Conservation (phyloP, 192 early-diverging fungal species). For the Dissophora ornata region DNA sequence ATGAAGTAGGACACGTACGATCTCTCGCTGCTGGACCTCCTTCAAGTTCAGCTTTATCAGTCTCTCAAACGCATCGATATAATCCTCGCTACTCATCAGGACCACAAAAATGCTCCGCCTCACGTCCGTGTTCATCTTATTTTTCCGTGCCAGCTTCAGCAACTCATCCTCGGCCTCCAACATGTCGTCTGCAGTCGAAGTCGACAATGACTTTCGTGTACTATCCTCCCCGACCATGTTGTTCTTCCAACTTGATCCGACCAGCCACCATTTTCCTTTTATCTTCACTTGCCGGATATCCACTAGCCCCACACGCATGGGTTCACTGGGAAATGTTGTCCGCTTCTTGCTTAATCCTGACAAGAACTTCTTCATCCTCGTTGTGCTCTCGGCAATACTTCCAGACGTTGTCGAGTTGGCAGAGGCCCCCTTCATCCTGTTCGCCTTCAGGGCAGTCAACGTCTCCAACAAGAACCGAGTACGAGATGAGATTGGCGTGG, state of each 20-base stretch:
- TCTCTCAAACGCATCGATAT: constrained; percentile 91
- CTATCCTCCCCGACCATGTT: constrained; percentile 66
- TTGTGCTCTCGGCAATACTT: constrained; percentile 71
- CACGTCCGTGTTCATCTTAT: constrained; percentile 98
- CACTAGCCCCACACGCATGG: constrained; percentile 84
- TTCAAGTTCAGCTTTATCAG: constrained; percentile 86
- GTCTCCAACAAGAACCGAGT: constrained; percentile 96
- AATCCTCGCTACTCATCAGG: constrained; percentile 94
- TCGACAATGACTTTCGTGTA: constrained; percentile 36
- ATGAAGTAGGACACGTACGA: constrained; percentile 90
- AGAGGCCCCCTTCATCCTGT: constrained; percentile 77
- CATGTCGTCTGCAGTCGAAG: constrained; percentile 51
- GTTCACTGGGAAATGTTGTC: constrained; percentile 68
- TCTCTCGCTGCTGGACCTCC: constrained; percentile 95
- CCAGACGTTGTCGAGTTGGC: constrained; percentile 54
- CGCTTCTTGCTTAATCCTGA: constrained; percentile 71
- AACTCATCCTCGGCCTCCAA: constrained; percentile 70
- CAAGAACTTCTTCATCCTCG: constrained; percentile 83
- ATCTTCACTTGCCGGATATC: constrained; percentile 87
- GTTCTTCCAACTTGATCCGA: constrained; percentile 93
- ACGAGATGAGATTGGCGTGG: constrained; percentile 63
- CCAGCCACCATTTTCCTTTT: constrained; percentile 97
- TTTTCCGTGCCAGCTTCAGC: constrained; percentile 80
- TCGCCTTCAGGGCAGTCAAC: constrained; percentile 93
- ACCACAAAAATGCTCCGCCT: constrained; percentile 92